These are phyloP conservation scores for Ophiostoma himal-ulmi DNA, from an alignment of 2,329 filamentous ascomycete species.

Conservation along the genomic window DNA sequence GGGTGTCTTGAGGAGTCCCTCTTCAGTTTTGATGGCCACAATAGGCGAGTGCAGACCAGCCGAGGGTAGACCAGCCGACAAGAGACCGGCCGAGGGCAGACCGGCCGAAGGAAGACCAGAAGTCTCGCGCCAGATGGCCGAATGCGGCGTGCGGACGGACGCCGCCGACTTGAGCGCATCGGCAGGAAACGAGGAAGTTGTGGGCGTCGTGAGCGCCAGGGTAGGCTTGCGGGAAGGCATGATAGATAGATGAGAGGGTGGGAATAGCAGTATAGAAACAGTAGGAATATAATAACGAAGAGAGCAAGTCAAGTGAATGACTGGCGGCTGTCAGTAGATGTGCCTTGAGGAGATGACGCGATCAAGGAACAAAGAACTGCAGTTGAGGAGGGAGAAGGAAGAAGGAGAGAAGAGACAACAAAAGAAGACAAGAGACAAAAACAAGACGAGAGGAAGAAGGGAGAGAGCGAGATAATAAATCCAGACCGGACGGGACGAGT, in stretches of 20 bases:
- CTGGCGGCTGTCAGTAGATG: slow-evolving; percentile 37
- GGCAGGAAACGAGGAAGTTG: slow-evolving; percentile 55
- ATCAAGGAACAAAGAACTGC: slow-evolving; percentile 35
- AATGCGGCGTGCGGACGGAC: slow-evolving; percentile 64
- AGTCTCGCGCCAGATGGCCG: slow-evolving; percentile 42
- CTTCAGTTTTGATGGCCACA: slow-evolving; percentile 60
- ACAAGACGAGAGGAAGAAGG: neutral
- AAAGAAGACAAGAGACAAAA: neutral
- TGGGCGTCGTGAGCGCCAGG: slow-evolving; percentile 56
- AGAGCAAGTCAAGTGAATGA: slow-evolving; percentile 42
- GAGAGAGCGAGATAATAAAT: slow-evolving; percentile 9
- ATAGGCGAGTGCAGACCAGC: slow-evolving; percentile 36
- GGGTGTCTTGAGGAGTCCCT: slow-evolving; percentile 66
- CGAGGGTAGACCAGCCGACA: slow-evolving; percentile 35
- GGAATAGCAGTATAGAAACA: neutral
- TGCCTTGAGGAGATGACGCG: slow-evolving; percentile 29
- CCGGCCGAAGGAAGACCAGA: slow-evolving; percentile 42
- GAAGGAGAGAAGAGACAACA: neutral
- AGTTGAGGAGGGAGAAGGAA: slow-evolving; percentile 24
- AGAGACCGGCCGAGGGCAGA: slow-evolving; percentile 38
- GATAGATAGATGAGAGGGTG: neutral
- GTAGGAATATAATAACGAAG: neutral
- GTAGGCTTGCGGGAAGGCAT: slow-evolving; percentile 50
- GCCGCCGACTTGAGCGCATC: slow-evolving; percentile 33
- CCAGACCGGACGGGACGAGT: slow-evolving; percentile 1